These are phyloP conservation scores for Penicillium simplicissimum DNA, from an alignment of 495 filamentous ascomycete genomes.

Conservation along the genomic window DNA sequence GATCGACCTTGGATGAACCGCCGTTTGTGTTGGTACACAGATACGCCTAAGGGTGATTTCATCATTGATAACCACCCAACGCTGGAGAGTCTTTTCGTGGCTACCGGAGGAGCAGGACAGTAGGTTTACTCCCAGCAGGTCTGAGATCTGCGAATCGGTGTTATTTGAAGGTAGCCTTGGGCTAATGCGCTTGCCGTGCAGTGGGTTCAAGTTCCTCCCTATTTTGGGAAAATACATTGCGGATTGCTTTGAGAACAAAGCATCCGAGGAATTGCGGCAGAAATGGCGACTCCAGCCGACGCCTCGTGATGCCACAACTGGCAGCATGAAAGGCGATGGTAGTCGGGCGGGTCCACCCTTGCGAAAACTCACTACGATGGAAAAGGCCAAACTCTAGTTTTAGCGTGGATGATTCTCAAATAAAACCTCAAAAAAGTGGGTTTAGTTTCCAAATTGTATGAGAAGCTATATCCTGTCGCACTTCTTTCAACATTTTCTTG, in stretches of 20 bases:
- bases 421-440: neutral
- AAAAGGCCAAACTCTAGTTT: constrained; percentile 31
- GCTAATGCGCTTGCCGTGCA: constrained; percentile 16
- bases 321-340: constrained; percentile 33
- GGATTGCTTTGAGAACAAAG: constrained; percentile 55
- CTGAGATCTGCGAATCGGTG: neutral
- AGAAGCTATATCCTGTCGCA: neutral
- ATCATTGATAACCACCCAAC: constrained; percentile 69
- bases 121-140: constrained; percentile 16
- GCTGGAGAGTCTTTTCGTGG: constrained; percentile 64
- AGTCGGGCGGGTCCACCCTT: constrained; percentile 35
- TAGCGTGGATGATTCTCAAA: neutral
- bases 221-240: constrained; percentile 71
- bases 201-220: constrained; percentile 78
- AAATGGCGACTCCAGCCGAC: constrained; percentile 57
- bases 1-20: constrained; percentile 57
- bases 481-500: neutral
- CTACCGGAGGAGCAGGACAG: constrained; percentile 77
- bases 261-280: constrained; percentile 48
- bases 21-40: constrained; percentile 48
- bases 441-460: neutral
- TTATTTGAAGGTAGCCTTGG: neutral
- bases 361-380: constrained; percentile 23
- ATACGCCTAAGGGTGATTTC: constrained; percentile 74
- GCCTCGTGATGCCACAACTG: constrained; percentile 9